Base-by-base conservation (phyloP, 73 alveolate species). In the Paramecium primaurelia region DNA sequence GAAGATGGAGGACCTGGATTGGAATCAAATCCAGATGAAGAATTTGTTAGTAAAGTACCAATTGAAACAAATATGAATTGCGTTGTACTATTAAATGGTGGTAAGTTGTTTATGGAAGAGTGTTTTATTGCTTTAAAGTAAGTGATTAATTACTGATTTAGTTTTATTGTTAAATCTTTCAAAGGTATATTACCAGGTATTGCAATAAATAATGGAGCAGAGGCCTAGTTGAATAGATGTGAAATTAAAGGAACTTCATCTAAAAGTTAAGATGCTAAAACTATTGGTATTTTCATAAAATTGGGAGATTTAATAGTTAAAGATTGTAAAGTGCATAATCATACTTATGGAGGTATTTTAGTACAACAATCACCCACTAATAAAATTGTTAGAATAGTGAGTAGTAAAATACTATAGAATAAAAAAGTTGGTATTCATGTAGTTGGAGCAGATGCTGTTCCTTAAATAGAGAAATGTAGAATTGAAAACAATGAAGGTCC, bases 361-460 rank as follows among this genome's bases (percentile, higher is more conserved):
- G 34, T 88, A 8, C 83, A 83, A 45, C 9, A 60, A 71, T 59
- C 38, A 71, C 71, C 73, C 9, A 28, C 49, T 11, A 59, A 28
- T 28, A 59, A 59, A 59, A 59, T 5, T 59, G 58, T 88, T 12
- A 64, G 58, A 69, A 69, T 88, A 2, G 6, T 59, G 0, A 68
- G 18, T 9, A 88, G 71, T 1, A 88, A 88, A 71, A 71, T 88
- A 40, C 8, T 44, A 8, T 49, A 88, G 40, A 88, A 88, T 59
- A 71, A 77, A 30, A 88, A 51, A 64, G 84, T 88, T 6, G 94
- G 91, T 14, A 51, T 88, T 40, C 94, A 88, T 71, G 42, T 77
- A 28, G 94, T 88, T 0, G 94, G 94, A 11, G 94, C 86, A 18
- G 97, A 96, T 10, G 93, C 93, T 8, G 97, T 94, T 14, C 93